A percentile compares a stretch with the other conserved stretches of the same genome.
Evolutionary conservation across 1,284 basidiomycete species (phyloP).

Genomic region (Bjerkandera adusta): DNA sequence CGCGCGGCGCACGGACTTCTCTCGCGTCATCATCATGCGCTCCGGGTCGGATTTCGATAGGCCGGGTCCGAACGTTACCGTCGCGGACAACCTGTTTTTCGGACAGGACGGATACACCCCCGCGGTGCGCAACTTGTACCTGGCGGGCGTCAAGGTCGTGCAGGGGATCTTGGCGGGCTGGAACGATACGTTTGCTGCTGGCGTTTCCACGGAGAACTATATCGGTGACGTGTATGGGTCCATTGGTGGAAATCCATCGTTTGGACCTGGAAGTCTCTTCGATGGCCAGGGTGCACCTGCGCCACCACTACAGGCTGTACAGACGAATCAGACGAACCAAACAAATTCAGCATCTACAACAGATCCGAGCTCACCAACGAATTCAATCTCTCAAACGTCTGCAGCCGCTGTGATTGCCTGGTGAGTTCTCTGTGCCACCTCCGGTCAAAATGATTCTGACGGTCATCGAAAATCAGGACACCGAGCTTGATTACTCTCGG

Average conservation of each 20-base stretch:
- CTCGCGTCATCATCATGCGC: constrained; percentile 43
- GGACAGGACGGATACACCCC: constrained; percentile 21
- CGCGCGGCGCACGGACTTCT: constrained; percentile 40
- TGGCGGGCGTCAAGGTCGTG: constrained; percentile 31
- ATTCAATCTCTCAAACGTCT: no score
- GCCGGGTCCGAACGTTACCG: constrained; percentile 29
- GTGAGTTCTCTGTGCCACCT: no score
- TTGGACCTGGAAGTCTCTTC: constrained; percentile 19
- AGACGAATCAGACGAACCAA: no score
- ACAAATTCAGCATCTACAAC: no score
- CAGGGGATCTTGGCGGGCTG: constrained; percentile 30
- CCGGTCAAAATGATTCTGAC: no score
- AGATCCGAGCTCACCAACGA: no score
- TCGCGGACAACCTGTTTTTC: constrained; percentile 23
- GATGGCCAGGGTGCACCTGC: not conserved
- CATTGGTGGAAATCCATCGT: constrained; percentile 27
- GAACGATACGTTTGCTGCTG: constrained; percentile 25
- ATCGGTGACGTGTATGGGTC: constrained; percentile 32
- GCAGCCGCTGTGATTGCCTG: no score
- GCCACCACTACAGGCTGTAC: no score
- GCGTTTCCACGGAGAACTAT: constrained; percentile 30
- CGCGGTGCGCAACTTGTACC: constrained; percentile 27
- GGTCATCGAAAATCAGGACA: no score
- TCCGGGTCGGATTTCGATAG: constrained; percentile 46
- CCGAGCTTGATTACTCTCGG: no score